A percentile compares a stretch with the other conserved stretches of the same genome.
Evolutionary conservation across 768 basidiomycete species (phyloP).

Genomic region (Pleurotus platypus): DNA sequence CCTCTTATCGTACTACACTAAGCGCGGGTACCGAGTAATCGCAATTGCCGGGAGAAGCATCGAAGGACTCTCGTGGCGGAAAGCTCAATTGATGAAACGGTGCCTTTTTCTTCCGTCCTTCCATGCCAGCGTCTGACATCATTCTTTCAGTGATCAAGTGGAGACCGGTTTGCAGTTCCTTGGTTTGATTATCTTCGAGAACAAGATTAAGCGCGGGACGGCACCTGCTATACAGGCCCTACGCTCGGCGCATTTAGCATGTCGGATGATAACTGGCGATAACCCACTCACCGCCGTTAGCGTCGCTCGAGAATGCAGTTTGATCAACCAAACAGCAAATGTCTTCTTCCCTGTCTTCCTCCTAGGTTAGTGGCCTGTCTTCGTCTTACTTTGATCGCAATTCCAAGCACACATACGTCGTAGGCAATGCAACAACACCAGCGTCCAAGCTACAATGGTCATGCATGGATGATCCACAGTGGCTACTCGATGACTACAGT

Average conservation of each 20-base stretch:
- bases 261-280: slow-evolving; percentile 98
- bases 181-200: slow-evolving; percentile 96
- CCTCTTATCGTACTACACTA: slow-evolving; percentile 93
- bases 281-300: slow-evolving; percentile 96
- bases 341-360: slow-evolving; percentile 83
- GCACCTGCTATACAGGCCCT: slow-evolving; percentile 86
- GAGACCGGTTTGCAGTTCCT: slow-evolving; percentile 89
- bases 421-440: slow-evolving; percentile 52
- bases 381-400: neutral
- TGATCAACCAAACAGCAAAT: slow-evolving; percentile 85
- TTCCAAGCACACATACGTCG: neutral
- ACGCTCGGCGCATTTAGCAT: slow-evolving; percentile 85
- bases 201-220: slow-evolving; percentile 92
- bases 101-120: slow-evolving; percentile 24
- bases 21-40: slow-evolving; percentile 95
- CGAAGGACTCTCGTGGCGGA: slow-evolving; percentile 93
- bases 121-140: neutral
- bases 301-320: slow-evolving; percentile 89
- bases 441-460: slow-evolving; percentile 80
- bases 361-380: slow-evolving; percentile 44
- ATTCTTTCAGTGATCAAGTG: slow-evolving; percentile 77
- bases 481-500: slow-evolving; percentile 86
- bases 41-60: slow-evolving; percentile 97
- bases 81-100: slow-evolving; percentile 96
- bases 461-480: slow-evolving; percentile 81